Conservation (phyloP, 257 asterid species). For the Capsicum chinense region DNA sequence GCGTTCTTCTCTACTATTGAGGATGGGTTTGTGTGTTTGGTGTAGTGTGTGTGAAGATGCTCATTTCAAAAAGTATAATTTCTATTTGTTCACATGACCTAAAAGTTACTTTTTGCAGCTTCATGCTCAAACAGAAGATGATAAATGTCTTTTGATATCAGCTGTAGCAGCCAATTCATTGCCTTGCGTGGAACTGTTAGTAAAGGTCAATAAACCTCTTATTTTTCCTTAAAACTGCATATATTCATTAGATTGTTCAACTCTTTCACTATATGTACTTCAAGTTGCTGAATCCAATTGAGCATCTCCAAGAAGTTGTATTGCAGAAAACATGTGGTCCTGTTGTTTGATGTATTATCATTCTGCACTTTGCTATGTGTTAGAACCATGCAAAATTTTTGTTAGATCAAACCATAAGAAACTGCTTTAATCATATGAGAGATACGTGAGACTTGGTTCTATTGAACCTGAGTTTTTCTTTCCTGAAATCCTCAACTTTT, state of each 20-base stretch:
- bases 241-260: not conserved
- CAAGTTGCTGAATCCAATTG: conserved; percentile 19
- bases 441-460: not conserved
- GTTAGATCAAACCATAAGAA: not conserved
- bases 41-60: not conserved
- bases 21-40: not conserved
- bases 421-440: conserved; percentile 6
- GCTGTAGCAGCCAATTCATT: conserved; percentile 95
- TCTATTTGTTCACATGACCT: conserved; percentile 28
- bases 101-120: conserved; percentile 63
- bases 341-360: conserved; percentile 18
- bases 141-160: conserved; percentile 68
- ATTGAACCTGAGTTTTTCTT: not conserved
- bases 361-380: conserved; percentile 20
- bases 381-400: not conserved
- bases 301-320: not conserved
- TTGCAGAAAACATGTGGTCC: conserved; percentile 18
- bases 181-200: conserved; percentile 69
- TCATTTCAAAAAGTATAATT: conserved; percentile 9
- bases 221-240: conserved; percentile 1
- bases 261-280: not conserved
- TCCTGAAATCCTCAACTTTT: not conserved
- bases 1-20: not conserved
- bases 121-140: conserved; percentile 79
- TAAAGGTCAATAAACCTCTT: conserved; percentile 55